Percentiles rank a stretch among this genome's conserved stretches.
These are phyloP conservation scores for Rhizoclosmatium globosum DNA, from an alignment of 192 early-diverging fungal species.

Conservation along the genomic window DNA sequence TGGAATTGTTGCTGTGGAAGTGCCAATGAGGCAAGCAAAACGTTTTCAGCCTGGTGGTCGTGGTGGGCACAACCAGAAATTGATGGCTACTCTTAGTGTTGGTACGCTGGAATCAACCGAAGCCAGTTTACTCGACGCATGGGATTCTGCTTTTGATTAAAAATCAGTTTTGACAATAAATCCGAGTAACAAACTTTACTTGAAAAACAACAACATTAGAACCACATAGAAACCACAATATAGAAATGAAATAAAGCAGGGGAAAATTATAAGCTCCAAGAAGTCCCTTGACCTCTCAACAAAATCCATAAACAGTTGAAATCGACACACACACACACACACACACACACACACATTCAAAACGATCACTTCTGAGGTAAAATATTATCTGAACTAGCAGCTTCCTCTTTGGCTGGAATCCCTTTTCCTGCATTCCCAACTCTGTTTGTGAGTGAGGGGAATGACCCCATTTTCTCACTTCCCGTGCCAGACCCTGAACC, in stretches of 20 bases:
- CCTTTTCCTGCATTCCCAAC: conserved; percentile 9
- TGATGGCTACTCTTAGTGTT: neutral
- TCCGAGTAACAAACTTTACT: neutral
- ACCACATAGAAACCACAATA: neutral
- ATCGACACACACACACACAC: too few species aligned
- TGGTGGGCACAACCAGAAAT: neutral
- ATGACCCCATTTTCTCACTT: conserved; percentile 1
- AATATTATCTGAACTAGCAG: too few species aligned
- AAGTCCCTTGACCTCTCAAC: too few species aligned
- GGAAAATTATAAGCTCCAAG: too few species aligned
- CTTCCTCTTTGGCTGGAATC: neutral
- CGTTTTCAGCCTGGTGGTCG: neutral
- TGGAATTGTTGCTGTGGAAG: neutral
- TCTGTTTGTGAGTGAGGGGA: neutral
- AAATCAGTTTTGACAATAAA: neutral
- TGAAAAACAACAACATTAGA: conserved; percentile 5
- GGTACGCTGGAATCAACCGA: neutral
- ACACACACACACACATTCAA: too few species aligned
- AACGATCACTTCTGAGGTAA: too few species aligned
- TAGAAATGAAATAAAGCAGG: too few species aligned
- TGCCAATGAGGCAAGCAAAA: too few species aligned
- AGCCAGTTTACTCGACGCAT: conserved; percentile 20
- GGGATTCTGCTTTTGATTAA: conserved; percentile 22
- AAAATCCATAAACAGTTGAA: too few species aligned
- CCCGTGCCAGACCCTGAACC: neutral